Percentiles rank a stretch among this genome's conserved stretches.
Conservation (phyloP, 495 filamentous ascomycete species). For the Rostrohypoxylon terebratum region DNA sequence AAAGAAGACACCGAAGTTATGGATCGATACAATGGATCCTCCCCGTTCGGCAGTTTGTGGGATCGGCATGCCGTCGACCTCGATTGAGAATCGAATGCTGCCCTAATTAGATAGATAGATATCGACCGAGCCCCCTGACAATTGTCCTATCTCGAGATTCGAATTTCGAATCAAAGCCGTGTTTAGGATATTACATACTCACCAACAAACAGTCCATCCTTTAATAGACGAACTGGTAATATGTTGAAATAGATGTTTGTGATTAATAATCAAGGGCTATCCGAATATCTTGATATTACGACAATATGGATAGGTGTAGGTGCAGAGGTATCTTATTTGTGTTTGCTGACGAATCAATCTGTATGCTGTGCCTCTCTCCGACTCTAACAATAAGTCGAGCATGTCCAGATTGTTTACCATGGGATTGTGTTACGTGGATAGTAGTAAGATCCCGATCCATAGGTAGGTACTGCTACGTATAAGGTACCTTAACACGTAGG, state of each 20-base stretch:
- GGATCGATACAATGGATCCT: constrained; percentile 6
- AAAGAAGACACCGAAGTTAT: constrained; percentile 10
- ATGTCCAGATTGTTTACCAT: no score
- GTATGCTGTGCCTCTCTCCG: no score
- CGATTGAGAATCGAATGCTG: not conserved
- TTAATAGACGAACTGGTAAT: not conserved
- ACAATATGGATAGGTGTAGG: no score
- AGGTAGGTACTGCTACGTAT: not conserved
- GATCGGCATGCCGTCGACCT: not conserved
- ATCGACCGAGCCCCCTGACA: not conserved
- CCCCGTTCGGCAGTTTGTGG: not conserved
- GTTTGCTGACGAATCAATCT: no score
- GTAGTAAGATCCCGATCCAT: not conserved
- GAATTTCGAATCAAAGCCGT: not conserved
- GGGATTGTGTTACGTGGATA: no score
- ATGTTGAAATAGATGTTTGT: no score
- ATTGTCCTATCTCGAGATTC: not conserved
- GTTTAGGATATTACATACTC: not conserved
- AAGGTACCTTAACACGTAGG: not conserved
- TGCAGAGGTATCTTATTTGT: no score
- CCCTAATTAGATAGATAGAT: no score
- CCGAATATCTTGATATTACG: no score
- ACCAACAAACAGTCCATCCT: not conserved
- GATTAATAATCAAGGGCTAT: no score
- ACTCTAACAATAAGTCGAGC: no score